Evolutionary conservation across 306 rosid species (phyloP).

Genomic region (Castanospermum australe): DNA sequence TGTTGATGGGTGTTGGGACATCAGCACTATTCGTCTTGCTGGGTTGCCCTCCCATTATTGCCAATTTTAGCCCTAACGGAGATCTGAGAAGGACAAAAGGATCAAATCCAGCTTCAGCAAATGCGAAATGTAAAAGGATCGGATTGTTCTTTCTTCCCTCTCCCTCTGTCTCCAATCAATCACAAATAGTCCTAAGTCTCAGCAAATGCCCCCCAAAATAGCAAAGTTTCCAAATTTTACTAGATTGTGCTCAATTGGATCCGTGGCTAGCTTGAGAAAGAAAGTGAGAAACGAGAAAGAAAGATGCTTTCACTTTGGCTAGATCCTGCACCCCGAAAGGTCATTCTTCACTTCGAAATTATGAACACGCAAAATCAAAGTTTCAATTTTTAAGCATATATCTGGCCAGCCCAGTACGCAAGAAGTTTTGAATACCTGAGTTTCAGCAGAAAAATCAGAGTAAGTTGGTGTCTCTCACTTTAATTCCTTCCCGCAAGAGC

Average conservation of each 20-base stretch:
- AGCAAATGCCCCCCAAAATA: neutral
- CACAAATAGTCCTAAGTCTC: neutral
- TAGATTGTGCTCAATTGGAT: constrained; percentile 6
- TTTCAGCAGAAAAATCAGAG: constrained; percentile 20
- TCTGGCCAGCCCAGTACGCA: neutral
- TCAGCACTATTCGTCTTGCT: constrained; percentile 47
- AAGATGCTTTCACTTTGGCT: constrained; percentile 2
- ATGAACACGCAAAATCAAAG: constrained; percentile 11
- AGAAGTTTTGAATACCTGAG: constrained; percentile 32
- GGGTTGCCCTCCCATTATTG: constrained; percentile 69
- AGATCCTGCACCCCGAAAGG: neutral
- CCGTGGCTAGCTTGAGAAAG: neutral
- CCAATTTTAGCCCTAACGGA: neutral
- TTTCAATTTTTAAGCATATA: neutral
- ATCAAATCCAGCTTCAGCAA: constrained; percentile 22
- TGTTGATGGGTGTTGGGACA: constrained; percentile 31
- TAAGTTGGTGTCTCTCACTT: neutral
- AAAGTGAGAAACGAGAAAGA: neutral
- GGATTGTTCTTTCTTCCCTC: neutral
- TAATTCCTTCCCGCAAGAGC: constrained; percentile 2
- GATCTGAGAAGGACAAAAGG: neutral
- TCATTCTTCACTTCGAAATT: neutral
- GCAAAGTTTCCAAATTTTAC: constrained; percentile 10
- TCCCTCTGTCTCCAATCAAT: neutral
- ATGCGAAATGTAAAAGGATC: neutral